These are phyloP conservation scores for Agapanthus africanus DNA, from an alignment of 106 monocot genomes.

Conservation along the genomic window DNA sequence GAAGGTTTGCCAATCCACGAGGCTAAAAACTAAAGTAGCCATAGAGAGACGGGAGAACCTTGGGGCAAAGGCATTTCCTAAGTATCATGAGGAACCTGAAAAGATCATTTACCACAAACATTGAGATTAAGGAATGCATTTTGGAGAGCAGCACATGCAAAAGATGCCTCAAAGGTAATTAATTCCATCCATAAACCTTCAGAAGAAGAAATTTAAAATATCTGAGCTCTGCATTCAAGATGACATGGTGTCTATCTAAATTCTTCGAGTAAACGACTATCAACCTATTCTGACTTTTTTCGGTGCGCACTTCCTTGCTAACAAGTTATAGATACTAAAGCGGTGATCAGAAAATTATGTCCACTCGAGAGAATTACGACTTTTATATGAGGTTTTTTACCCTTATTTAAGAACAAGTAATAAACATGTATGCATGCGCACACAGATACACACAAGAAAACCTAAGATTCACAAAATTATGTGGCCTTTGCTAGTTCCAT, in stretches of 20 bases:
- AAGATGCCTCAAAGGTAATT: background rate
- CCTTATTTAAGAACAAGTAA: too few relatives aligned
- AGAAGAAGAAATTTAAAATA: background rate
- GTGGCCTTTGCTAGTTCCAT: too few relatives aligned
- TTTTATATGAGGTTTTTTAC: too few relatives aligned
- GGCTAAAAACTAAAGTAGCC: background rate
- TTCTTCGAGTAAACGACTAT: too few relatives aligned
- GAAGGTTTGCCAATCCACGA: background rate
- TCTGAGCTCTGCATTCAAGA: background rate
- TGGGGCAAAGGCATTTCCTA: background rate
- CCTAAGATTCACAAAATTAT: too few relatives aligned
- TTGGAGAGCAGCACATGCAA: background rate
- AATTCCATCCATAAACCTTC: background rate
- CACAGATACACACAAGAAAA: too few relatives aligned
- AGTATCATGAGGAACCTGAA: background rate
- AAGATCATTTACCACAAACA: background rate
- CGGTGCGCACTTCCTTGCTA: too few relatives aligned
- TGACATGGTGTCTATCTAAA: background rate
- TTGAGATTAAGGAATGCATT: background rate
- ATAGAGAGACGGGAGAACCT: background rate
- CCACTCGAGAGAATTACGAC: too few relatives aligned
- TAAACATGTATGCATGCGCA: too few relatives aligned
- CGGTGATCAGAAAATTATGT: too few relatives aligned
- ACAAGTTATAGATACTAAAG: too few relatives aligned
- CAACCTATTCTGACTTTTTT: too few relatives aligned